Conservation (phyloP, 2,329 filamentous ascomycete genomes). For the Claviceps citrina region DNA sequence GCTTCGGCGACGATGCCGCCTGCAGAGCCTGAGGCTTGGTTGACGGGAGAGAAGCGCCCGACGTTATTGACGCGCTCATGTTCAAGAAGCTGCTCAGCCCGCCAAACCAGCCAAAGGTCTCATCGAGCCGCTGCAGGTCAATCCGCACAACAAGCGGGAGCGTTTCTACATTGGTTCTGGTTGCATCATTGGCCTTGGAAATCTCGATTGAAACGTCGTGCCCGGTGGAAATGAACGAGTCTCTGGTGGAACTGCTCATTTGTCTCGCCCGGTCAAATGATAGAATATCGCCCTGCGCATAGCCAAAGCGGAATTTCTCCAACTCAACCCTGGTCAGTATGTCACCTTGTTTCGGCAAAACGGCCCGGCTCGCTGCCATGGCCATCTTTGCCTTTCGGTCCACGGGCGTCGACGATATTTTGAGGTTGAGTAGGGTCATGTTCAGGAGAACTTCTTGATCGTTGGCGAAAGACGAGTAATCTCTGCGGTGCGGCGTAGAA, state of each 20-base stretch:
- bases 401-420: conserved; percentile 9
- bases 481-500: conserved; percentile 29
- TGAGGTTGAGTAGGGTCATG: conserved; percentile 30
- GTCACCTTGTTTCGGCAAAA: conserved; percentile 9
- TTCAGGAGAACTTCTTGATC: conserved; percentile 38
- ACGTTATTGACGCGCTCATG: conserved; percentile 69
- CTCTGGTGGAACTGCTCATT: conserved; percentile 43
- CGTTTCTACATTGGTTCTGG: conserved; percentile 52
- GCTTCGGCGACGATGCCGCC: conserved; percentile 26
- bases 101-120: conserved; percentile 76
- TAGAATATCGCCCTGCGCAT: conserved; percentile 45
- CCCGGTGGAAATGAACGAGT: conserved; percentile 40
- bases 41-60: conserved; percentile 40
- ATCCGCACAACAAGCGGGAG: conserved; percentile 62
- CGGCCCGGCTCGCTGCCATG: conserved; percentile 3
- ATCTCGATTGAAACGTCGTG: conserved; percentile 43
- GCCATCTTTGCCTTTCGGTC: background rate
- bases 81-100: conserved; percentile 84
- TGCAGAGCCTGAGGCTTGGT: conserved; percentile 22
- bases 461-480: conserved; percentile 24
- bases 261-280: conserved; percentile 44
- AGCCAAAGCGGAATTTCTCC: conserved; percentile 46
- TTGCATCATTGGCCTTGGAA: conserved; percentile 26
- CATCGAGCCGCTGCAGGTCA: conserved; percentile 68
- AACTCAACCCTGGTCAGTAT: conserved; percentile 28